Conservation (phyloP, 177 flowering plant species). For the Vitis hybrid region DNA sequence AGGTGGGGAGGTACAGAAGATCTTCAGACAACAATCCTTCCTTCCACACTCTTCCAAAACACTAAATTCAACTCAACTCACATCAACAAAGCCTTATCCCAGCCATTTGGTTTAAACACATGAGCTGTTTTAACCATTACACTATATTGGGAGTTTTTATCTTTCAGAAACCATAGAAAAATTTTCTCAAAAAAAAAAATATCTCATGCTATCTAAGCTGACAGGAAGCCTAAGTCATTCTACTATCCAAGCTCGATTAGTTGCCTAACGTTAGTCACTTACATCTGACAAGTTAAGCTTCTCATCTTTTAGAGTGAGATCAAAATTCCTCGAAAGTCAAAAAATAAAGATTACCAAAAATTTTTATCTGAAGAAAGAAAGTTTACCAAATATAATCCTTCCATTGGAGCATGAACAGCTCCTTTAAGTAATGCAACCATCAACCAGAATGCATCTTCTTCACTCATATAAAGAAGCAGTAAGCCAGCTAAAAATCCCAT, state of each 20-base stretch:
- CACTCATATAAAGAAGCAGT: slow-evolving; percentile 98
- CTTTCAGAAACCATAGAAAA: no score
- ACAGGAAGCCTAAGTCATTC: background rate
- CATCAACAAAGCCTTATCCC: no score
- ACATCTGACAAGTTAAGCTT: background rate
- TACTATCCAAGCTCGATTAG: background rate
- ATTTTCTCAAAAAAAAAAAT: no score
- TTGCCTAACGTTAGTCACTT: background rate
- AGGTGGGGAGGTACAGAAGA: no score
- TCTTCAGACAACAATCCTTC: no score
- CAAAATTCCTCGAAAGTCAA: background rate
- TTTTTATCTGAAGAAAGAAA: background rate
- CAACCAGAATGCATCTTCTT: slow-evolving; percentile 99
- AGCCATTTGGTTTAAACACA: no score
- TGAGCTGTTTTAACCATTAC: no score
- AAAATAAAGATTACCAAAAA: no score
- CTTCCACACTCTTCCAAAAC: no score
- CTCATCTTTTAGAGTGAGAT: no score
- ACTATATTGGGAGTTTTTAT: no score
- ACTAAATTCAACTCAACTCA: no score
- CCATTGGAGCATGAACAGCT: slow-evolving; percentile 98
- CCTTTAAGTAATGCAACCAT: slow-evolving; percentile 94
- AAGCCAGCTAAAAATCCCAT: slow-evolving; percentile 98
- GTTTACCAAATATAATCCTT: slow-evolving; percentile 86
- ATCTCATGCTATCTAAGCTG: background rate